Evolutionary conservation across 805 yeast species (phyloP).

Genomic region (Maudiozyma serrabonitensis): DNA sequence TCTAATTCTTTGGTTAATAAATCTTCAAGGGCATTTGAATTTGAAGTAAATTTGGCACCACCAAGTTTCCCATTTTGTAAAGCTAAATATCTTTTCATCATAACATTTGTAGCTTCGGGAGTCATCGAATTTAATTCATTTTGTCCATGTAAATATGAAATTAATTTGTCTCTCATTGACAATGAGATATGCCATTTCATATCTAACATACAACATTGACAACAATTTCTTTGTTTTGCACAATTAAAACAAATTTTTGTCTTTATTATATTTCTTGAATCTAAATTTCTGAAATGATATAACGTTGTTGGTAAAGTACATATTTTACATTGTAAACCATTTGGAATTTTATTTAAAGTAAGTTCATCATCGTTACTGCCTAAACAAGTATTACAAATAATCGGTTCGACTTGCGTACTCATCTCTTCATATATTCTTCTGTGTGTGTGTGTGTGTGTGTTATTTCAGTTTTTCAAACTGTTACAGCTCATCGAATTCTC

Average conservation of each 20-base stretch:
- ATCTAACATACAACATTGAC: constrained; percentile 84
- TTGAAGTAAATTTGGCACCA: constrained; percentile 29
- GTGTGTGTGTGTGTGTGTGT: too few species aligned
- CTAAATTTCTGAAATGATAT: constrained; percentile 40
- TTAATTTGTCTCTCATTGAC: constrained; percentile 67
- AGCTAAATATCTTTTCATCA: constrained; percentile 49
- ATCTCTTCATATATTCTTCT: too few species aligned
- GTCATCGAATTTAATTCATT: constrained; percentile 17
- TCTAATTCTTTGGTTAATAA: constrained; percentile 37
- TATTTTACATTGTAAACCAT: constrained; percentile 75
- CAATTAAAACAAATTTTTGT: constrained; percentile 75
- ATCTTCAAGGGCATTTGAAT: constrained; percentile 37
- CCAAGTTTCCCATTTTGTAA: constrained; percentile 34
- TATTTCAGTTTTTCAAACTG: too few species aligned
- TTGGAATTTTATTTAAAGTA: constrained; percentile 56
- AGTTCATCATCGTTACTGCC: constrained; percentile 34
- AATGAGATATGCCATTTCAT: constrained; percentile 73
- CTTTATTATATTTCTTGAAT: constrained; percentile 39
- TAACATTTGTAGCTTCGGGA: constrained; percentile 39
- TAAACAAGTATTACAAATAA: constrained; percentile 60
- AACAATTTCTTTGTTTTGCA: constrained; percentile 68
- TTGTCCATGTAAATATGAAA: constrained; percentile 55
- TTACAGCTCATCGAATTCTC: too few species aligned
- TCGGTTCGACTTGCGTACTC: constrained; percentile 1
- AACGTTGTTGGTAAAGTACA: constrained; percentile 82